phyloP scores from a whole-genome alignment of 805 yeast species.

The Candida tammaniensis region DNA sequence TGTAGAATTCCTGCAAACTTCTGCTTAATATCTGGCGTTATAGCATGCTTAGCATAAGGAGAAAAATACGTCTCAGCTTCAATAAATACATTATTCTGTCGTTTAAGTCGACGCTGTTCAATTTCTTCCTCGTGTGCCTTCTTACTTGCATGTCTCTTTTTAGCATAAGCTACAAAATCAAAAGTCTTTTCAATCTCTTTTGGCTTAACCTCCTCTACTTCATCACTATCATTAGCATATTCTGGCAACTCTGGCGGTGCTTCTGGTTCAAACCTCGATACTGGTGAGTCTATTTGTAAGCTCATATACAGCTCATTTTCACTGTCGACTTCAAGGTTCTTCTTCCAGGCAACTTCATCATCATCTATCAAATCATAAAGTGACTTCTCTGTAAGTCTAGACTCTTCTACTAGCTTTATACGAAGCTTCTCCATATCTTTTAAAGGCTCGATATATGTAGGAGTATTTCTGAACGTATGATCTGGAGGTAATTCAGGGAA shows the following conservation, averaged over 20 bases:
- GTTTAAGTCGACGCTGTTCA: conserved; percentile 15
- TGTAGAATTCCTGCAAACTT: conserved; percentile 21
- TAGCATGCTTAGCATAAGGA: conserved; percentile 28
- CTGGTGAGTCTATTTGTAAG: conserved; percentile 6
- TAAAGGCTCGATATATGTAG: conserved; percentile 58
- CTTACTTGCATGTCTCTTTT: conserved; percentile 40
- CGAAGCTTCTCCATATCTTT: conserved; percentile 72
- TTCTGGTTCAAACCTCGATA: conserved; percentile 12
- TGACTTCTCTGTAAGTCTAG: conserved; percentile 77
- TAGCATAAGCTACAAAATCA: conserved; percentile 59
- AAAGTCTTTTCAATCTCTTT: conserved; percentile 22
- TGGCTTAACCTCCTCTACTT: conserved; percentile 8
- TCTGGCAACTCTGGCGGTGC: conserved; percentile 13
- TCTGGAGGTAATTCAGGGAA: conserved; percentile 91
- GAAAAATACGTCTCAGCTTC: conserved; percentile 38
- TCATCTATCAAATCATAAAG: conserved; percentile 55
- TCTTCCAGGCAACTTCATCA: conserved; percentile 20
- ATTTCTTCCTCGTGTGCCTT: conserved; percentile 24
- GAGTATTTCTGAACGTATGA: conserved; percentile 81
- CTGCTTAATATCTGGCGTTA: conserved; percentile 21
- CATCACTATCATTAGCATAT: conserved; percentile 9
- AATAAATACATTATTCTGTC: conserved; percentile 31
- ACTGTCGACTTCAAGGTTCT: conserved; percentile 1
- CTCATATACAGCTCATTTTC: conserved; percentile 11
- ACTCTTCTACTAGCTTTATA: conserved; percentile 73